A percentile compares a stretch with the other conserved stretches of the same genome.
These are phyloP conservation scores for Plasmodium vivax DNA, from an alignment of 169 alveolate species.

Conservation along the genomic window DNA sequence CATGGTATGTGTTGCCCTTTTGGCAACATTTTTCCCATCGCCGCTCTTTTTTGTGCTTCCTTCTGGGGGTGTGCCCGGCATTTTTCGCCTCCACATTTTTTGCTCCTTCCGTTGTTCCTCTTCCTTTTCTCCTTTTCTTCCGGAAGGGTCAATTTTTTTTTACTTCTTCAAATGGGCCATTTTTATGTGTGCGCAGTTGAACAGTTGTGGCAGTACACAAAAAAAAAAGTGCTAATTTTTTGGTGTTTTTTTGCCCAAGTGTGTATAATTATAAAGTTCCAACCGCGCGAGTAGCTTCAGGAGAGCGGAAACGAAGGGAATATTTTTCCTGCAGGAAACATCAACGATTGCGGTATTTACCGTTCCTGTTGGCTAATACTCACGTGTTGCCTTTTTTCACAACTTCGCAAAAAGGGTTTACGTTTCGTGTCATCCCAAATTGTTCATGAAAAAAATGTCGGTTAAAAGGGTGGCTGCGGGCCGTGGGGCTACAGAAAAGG, in stretches of 20 bases:
- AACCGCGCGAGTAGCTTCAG: neutral
- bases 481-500: too few species aligned
- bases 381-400: neutral
- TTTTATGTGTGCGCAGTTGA: constrained; percentile 7
- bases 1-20: neutral
- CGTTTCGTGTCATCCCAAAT: neutral
- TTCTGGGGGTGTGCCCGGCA: neutral
- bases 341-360: neutral
- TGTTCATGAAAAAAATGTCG: constrained; percentile 9
- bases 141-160: neutral
- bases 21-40: neutral
- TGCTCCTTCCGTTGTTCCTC: neutral
- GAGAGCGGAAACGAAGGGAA: neutral
- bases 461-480: neutral
- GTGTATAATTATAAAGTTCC: neutral
- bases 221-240: neutral
- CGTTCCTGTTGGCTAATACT: neutral
- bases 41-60: neutral
- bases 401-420: neutral
- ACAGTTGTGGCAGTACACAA: neutral
- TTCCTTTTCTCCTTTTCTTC: neutral
- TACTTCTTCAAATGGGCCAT: neutral
- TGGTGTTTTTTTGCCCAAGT: neutral
- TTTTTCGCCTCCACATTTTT: neutral
- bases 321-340: neutral